Conservation (phyloP, 129 eudicot species). For the Chrysanthemum lavandulifolium region DNA sequence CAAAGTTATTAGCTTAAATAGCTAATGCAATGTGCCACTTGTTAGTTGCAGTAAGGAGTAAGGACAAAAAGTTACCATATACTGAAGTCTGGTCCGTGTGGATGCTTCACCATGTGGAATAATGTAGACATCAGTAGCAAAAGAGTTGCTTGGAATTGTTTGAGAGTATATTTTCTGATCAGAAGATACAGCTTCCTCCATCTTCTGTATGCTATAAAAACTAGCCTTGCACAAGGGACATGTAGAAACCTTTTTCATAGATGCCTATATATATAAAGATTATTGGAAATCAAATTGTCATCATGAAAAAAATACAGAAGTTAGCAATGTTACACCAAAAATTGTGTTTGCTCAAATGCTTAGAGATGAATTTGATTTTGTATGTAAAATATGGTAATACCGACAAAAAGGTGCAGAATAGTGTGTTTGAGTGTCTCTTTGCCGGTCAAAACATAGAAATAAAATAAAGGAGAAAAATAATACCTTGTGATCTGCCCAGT, state of each 20-base stretch:
- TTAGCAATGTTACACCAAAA: too few relatives aligned
- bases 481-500: slow-evolving; percentile 94
- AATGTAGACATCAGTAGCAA: slow-evolving; percentile 52
- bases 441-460: too few relatives aligned
- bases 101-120: slow-evolving; percentile 49
- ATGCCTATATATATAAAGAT: slow-evolving; percentile 46
- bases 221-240: slow-evolving; percentile 92
- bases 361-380: background rate
- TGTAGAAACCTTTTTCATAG: slow-evolving; percentile 54
- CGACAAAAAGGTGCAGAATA: too few relatives aligned
- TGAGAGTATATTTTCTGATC: slow-evolving; percentile 95
- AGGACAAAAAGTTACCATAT: slow-evolving; percentile 33
- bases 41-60: background rate
- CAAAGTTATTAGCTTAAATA: too few relatives aligned
- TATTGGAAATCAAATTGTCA: background rate
- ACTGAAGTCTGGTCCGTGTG: background rate
- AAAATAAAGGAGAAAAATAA: slow-evolving; percentile 14
- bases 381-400: background rate
- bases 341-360: background rate
- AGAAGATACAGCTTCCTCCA: slow-evolving; percentile 57
- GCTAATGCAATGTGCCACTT: background rate
- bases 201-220: slow-evolving; percentile 72
- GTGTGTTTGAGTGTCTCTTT: too few relatives aligned
- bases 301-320: too few relatives aligned
- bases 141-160: slow-evolving; percentile 49